A percentile compares a stretch with the other conserved stretches of the same genome.
phyloP scores from a whole-genome alignment of 768 basidiomycete species.

The Tylopilus plumbeoviolaceoides region DNA sequence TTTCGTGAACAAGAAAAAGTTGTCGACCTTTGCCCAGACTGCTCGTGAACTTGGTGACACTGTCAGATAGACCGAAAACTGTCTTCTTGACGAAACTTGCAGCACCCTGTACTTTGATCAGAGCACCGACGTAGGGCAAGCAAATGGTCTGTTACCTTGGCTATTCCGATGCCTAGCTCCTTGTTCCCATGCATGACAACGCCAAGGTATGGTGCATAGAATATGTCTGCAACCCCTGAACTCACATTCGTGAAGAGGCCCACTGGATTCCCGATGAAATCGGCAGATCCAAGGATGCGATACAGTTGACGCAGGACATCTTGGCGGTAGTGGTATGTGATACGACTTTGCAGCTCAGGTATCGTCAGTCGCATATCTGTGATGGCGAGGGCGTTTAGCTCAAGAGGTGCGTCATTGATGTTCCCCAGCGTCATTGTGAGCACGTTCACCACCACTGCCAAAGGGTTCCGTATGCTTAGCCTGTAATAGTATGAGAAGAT shows the following conservation, averaged over 20 bases:
- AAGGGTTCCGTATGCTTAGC: conserved; percentile 78
- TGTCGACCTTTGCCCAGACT: conserved; percentile 87
- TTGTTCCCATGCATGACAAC: conserved; percentile 95
- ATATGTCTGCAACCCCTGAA: conserved; percentile 96
- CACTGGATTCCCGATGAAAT: conserved; percentile 94
- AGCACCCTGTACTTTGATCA: conserved; percentile 62
- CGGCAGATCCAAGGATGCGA: conserved; percentile 95
- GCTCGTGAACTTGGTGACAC: conserved; percentile 96
- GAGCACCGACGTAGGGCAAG: not conserved
- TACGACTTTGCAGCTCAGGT: conserved; percentile 79
- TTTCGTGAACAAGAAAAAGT: not conserved
- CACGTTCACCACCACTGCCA: conserved; percentile 91
- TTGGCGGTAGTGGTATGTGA: conserved; percentile 89
- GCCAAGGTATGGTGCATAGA: conserved; percentile 97
- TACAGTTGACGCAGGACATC: conserved; percentile 93
- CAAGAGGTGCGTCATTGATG: conserved; percentile 91
- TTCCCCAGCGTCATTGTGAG: conserved; percentile 97
- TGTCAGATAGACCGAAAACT: conserved; percentile 93
- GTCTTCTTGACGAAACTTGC: conserved; percentile 99
- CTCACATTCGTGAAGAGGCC: conserved; percentile 98
- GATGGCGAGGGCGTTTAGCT: conserved; percentile 90
- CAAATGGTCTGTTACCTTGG: conserved; percentile 54
- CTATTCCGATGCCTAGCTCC: conserved; percentile 91
- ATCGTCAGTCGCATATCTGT: conserved; percentile 89
- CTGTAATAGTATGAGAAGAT: conserved; percentile 32